Percentiles rank a stretch among this genome's conserved stretches.
Evolutionary conservation across 164 flowering plant species (phyloP).

Genomic region (Tetracentron sinense): DNA sequence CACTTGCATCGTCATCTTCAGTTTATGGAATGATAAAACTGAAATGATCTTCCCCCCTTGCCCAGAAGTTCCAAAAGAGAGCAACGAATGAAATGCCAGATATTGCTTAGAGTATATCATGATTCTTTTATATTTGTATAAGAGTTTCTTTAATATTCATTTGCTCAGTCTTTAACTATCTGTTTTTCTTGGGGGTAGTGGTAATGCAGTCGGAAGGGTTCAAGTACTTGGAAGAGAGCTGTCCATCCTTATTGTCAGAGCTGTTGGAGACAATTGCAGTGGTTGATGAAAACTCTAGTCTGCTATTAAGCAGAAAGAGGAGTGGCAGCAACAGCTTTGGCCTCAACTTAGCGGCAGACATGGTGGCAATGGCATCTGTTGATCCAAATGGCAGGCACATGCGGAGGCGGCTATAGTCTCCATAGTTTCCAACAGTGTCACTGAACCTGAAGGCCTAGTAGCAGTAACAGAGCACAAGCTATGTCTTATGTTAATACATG

Average conservation of each 20-base stretch:
- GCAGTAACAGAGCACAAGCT: no score
- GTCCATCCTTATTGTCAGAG: conserved; percentile 60
- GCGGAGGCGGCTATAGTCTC: conserved; percentile 49
- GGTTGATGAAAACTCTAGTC: conserved; percentile 49
- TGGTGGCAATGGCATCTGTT: conserved; percentile 27
- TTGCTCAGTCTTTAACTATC: neutral
- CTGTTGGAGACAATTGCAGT: conserved; percentile 63
- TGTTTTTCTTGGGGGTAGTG: conserved; percentile 27
- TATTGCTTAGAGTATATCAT: neutral
- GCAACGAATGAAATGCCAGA: no score
- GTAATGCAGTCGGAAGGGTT: conserved; percentile 85
- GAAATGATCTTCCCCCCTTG: no score
- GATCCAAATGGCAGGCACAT: conserved; percentile 56
- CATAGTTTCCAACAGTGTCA: neutral
- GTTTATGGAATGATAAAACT: no score
- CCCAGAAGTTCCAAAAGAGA: no score
- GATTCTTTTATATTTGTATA: neutral
- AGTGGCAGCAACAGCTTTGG: conserved; percentile 53
- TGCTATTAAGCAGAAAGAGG: conserved; percentile 44
- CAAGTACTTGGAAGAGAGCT: conserved; percentile 60
- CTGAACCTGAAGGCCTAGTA: neutral
- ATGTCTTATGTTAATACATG: no score
- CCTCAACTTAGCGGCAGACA: conserved; percentile 35
- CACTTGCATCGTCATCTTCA: no score
- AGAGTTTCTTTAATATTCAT: neutral